Percentiles rank a stretch among this genome's conserved stretches.
These are phyloP conservation scores for Aspergillus wentii DNA, from an alignment of 495 filamentous ascomycete species.

Conservation along the genomic window DNA sequence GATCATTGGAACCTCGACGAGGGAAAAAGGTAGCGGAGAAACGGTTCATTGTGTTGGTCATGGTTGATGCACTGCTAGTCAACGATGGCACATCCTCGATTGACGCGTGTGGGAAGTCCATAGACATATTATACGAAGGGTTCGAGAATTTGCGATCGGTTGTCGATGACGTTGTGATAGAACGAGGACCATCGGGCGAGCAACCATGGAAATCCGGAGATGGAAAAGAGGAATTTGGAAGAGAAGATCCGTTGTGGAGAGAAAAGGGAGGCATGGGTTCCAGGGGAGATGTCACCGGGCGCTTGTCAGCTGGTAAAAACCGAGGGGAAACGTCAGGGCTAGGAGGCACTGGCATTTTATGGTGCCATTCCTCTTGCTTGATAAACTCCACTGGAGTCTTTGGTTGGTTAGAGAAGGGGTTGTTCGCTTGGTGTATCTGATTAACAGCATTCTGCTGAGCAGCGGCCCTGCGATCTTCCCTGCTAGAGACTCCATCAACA, in stretches of 20 bases:
- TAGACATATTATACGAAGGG: slow-evolving; percentile 54
- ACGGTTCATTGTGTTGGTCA: slow-evolving; percentile 56
- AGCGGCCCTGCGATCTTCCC: slow-evolving; percentile 1
- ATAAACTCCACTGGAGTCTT: slow-evolving; percentile 24
- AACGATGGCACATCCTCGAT: slow-evolving; percentile 85
- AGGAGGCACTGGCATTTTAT: slow-evolving; percentile 17
- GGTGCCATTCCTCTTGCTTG: slow-evolving; percentile 26
- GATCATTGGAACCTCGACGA: slow-evolving; percentile 48
- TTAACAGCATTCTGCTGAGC: slow-evolving; percentile 5
- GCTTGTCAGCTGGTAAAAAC: slow-evolving; percentile 39
- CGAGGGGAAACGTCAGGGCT: slow-evolving; percentile 42
- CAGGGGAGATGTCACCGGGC: slow-evolving; percentile 45
- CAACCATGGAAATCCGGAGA: slow-evolving; percentile 47
- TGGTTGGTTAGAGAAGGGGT: slow-evolving; percentile 17
- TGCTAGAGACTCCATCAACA: background rate
- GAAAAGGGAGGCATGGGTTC: slow-evolving; percentile 48
- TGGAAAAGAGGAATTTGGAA: slow-evolving; percentile 42
- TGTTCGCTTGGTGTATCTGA: slow-evolving; percentile 13
- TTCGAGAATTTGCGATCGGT: slow-evolving; percentile 39
- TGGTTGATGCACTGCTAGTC: slow-evolving; percentile 81
- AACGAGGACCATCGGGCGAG: slow-evolving; percentile 51
- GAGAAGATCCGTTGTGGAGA: slow-evolving; percentile 34
- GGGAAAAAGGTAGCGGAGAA: slow-evolving; percentile 43
- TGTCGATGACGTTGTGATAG: slow-evolving; percentile 48
- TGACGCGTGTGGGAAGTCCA: slow-evolving; percentile 62